Conservation (phyloP, 2,329 filamentous ascomycete species). For the Dothiorella sarmentorum region DNA sequence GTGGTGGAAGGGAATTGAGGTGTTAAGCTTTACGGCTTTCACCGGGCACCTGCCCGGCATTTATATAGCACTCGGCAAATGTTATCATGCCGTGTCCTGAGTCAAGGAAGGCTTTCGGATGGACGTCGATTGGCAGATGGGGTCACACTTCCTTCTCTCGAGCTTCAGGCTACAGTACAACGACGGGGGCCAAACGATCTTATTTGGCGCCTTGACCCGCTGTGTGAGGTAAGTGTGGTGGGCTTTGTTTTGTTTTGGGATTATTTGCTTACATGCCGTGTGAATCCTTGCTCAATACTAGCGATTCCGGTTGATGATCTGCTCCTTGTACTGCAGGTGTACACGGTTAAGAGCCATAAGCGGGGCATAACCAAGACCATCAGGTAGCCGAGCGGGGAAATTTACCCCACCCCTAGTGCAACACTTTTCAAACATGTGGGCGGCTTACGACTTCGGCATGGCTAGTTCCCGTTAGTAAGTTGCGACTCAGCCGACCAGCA, state of each 20-base stretch:
- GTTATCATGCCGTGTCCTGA: not conserved
- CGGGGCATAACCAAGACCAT: no score
- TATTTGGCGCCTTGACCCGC: not conserved
- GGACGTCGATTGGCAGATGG: not conserved
- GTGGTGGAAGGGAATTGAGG: not conserved
- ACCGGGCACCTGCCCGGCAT: not conserved
- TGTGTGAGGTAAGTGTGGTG: not conserved
- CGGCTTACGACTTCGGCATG: no score
- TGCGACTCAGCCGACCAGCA: no score
- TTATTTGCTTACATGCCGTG: not conserved
- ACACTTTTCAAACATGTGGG: no score
- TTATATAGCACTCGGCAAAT: not conserved
- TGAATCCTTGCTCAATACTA: not conserved
- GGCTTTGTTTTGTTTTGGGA: not conserved
- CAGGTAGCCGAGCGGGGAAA: no score
- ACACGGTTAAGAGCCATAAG: no score
- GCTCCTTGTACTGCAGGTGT: not conserved
- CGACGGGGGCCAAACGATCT: no score
- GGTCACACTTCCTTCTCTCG: not conserved
- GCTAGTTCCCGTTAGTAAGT: no score
- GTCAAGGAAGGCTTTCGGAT: not conserved
- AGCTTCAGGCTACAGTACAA: no score
- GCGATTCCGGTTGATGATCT: not conserved
- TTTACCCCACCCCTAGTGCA: no score
- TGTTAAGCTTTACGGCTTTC: no score